Percentiles rank a stretch among this genome's conserved stretches.
Evolutionary conservation across 2,329 filamentous ascomycete species (phyloP).

Genomic region (Pseudogymnoascus sp.): DNA sequence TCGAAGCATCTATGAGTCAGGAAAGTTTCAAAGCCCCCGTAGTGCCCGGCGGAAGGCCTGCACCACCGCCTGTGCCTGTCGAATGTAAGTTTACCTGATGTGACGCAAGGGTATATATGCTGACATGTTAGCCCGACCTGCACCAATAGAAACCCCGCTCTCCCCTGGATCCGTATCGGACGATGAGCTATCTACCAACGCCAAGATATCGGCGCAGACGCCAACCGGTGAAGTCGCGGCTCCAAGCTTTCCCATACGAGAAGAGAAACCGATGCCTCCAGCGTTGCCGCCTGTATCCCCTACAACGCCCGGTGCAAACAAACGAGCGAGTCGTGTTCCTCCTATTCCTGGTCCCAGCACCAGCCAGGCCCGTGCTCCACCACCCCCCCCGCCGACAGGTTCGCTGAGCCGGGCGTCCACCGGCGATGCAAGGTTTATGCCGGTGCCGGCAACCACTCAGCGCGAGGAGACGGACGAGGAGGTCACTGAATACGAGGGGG

Average conservation of each 20-base stretch:
- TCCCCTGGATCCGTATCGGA: constrained; percentile 80
- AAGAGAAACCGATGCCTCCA: constrained; percentile 33
- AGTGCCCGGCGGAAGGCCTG: constrained; percentile 38
- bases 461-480: constrained; percentile 63
- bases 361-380: constrained; percentile 51
- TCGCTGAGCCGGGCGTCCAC: constrained; percentile 50
- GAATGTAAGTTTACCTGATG: constrained; percentile 44
- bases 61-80: constrained; percentile 48
- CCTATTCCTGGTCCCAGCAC: constrained; percentile 52
- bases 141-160: constrained; percentile 43
- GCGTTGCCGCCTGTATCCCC: constrained; percentile 37
- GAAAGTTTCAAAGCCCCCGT: constrained; percentile 23
- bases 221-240: constrained; percentile 34
- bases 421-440: constrained; percentile 40
- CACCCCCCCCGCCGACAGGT: constrained; percentile 50
- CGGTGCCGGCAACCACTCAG: constrained; percentile 36
- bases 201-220: constrained; percentile 37
- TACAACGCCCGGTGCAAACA: constrained; percentile 31
- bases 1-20: constrained; percentile 2
- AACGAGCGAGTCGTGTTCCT: constrained; percentile 48
- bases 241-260: constrained; percentile 39
- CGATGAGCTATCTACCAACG: constrained; percentile 63
- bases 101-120: constrained; percentile 19
- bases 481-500: constrained; percentile 88
- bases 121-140: constrained; percentile 50